phyloP scores from a whole-genome alignment of 1,139 yeast species.

The Sugiyamaella japonica region DNA sequence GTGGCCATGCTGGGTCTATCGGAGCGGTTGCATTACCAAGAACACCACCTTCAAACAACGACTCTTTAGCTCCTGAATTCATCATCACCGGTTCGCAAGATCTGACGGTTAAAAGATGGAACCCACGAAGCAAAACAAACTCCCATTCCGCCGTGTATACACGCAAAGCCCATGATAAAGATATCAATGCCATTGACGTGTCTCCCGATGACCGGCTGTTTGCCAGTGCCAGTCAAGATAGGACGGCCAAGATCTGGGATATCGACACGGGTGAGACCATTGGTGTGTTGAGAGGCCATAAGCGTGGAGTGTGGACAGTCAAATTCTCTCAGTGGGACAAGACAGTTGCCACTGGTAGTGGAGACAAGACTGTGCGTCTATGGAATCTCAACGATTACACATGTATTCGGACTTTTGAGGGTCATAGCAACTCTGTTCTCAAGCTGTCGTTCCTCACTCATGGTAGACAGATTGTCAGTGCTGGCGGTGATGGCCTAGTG shows the following conservation, averaged over 20 bases:
- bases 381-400: slow-evolving; percentile 83
- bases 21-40: slow-evolving; percentile 80
- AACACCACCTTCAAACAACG: slow-evolving; percentile 42
- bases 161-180: slow-evolving; percentile 95
- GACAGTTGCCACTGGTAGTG: slow-evolving; percentile 69
- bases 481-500: slow-evolving; percentile 93
- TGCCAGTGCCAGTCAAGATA: slow-evolving; percentile 96
- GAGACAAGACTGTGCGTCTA: slow-evolving; percentile 84
- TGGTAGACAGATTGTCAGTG: slow-evolving; percentile 69
- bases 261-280: slow-evolving; percentile 75
- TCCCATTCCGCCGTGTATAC: slow-evolving; percentile 66
- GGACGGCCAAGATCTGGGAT: slow-evolving; percentile 88
- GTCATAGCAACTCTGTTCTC: slow-evolving; percentile 91
- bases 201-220: slow-evolving; percentile 85
- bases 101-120: slow-evolving; percentile 89
- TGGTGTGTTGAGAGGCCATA: slow-evolving; percentile 85
- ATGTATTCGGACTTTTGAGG: slow-evolving; percentile 83
- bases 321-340: slow-evolving; percentile 79
- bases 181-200: slow-evolving; percentile 82
- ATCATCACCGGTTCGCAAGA: slow-evolving; percentile 85
- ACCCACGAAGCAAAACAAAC: slow-evolving; percentile 33
- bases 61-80: slow-evolving; percentile 58
- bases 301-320: slow-evolving; percentile 93
- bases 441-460: slow-evolving; percentile 68
- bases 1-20: slow-evolving; percentile 85